Evolutionary conservation across 768 basidiomycete genomes (phyloP).

Genomic region (Macrolepiota albuminosa): DNA sequence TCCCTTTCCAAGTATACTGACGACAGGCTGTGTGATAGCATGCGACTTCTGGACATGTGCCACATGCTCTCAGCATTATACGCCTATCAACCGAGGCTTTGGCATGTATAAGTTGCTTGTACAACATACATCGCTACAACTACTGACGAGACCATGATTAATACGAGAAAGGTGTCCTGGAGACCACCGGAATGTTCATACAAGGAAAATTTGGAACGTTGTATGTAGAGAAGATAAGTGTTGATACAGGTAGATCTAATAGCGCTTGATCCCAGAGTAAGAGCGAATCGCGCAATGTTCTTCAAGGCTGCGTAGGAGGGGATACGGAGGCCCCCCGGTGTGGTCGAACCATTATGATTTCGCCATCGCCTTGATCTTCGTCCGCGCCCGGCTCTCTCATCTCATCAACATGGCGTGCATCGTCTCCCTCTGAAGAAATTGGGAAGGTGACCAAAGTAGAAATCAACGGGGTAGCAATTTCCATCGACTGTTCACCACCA

Average conservation of each 20-base stretch:
- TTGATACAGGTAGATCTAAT: not conserved
- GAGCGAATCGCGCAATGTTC: not conserved
- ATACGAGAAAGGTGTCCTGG: not conserved
- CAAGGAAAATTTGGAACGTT: not conserved
- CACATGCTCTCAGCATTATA: too few species aligned
- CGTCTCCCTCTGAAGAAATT: not conserved
- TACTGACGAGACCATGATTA: too few species aligned
- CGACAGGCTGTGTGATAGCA: too few species aligned
- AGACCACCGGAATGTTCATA: not conserved
- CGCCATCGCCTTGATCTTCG: not conserved
- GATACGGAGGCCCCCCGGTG: not conserved
- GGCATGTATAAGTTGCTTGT: too few species aligned
- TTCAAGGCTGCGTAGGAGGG: not conserved
- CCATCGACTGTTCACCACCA: conserved; percentile 17
- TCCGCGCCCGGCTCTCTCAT: not conserved
- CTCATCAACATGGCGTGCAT: not conserved
- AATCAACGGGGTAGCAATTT: conserved; percentile 14
- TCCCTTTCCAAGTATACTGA: too few species aligned
- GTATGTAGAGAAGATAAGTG: not conserved
- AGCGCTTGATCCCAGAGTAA: not conserved
- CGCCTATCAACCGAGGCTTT: too few species aligned
- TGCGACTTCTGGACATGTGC: too few species aligned
- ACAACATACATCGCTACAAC: not conserved
- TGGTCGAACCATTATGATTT: conserved; percentile 10
- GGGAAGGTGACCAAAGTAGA: conserved; percentile 4